These are phyloP conservation scores for Fusarium tuaranense DNA, from an alignment of 2,329 filamentous ascomycete genomes.

Conservation along the genomic window DNA sequence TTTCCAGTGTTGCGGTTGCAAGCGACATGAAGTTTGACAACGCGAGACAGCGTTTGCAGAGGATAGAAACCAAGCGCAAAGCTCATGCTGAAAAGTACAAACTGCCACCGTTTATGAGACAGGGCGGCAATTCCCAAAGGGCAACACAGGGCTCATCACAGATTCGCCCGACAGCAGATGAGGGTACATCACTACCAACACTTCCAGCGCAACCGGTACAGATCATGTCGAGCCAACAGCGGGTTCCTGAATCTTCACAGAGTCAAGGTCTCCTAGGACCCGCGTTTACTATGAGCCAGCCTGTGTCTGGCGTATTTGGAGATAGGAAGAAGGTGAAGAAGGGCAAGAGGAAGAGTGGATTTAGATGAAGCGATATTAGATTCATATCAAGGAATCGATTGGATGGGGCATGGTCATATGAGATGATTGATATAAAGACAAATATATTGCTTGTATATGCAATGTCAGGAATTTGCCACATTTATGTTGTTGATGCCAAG, in stretches of 20 bases:
- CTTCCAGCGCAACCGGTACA: constrained; percentile 40
- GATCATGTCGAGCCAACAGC: constrained; percentile 53
- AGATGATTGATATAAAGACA: neutral
- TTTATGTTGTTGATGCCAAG: neutral
- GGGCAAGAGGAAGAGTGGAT: constrained; percentile 56
- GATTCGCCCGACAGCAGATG: constrained; percentile 20
- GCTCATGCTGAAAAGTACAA: constrained; percentile 51
- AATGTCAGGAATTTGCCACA: neutral
- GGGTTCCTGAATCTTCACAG: constrained; percentile 50
- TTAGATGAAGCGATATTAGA: constrained; percentile 46
- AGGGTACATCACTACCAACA: constrained; percentile 24
- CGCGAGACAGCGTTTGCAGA: constrained; percentile 49
- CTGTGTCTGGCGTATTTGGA: constrained; percentile 59
- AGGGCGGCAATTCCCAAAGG: constrained; percentile 37
- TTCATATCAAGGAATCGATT: neutral
- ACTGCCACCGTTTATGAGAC: constrained; percentile 45
- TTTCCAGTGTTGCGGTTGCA: constrained; percentile 53
- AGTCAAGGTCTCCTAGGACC: constrained; percentile 44
- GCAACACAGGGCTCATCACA: constrained; percentile 24
- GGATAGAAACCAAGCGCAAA: constrained; percentile 49
- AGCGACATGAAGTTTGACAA: constrained; percentile 51
- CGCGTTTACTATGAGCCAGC: constrained; percentile 59
- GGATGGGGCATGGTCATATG: neutral
- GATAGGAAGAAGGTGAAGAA: constrained; percentile 58
- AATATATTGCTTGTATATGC: neutral